Evolutionary conservation across 2,329 filamentous ascomycete genomes (phyloP), one percentile per base, ranked within the genome.

Genomic region (Paracoccidioides lutzii): DNA sequence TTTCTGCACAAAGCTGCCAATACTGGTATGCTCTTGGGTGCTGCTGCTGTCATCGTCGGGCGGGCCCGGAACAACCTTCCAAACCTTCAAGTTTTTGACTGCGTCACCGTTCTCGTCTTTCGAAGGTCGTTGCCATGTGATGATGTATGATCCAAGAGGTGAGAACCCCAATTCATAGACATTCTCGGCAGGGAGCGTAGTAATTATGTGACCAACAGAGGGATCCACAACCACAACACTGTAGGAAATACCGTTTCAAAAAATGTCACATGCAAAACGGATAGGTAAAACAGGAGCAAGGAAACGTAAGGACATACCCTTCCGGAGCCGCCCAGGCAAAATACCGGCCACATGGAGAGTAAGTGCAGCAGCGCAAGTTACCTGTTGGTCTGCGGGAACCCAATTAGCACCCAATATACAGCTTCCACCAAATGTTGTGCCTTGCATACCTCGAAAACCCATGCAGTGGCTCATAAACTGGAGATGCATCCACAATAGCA

Each of bases 151-250:
- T 59, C 93, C 93, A 55, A 84, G 79, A 4, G 91, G 93, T 32
- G 93, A 98, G 75, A 98, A 98, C 61, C 85, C 88, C 58, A 98
- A 77, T 71, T 98, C 93, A 75, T 88, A 95, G 61, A 97, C 90
- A 68, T 94, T 91, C 58, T 85, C 76, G 45, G 90, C 82, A 57
- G 85, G 80, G 52, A 98, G 80, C 40, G 80, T 84, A 60, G 89
- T 83, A 67, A 95, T 76, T 62, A 86, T 75, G 64, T 84, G 76
- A 65, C 90, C 91, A 62, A 77, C 79, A 46, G 85, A 86, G 60
- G 91, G 81, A 71, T 97, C 88, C 65, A 94, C 79, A 62, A 97
- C 84, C 63, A 80, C 84, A 67, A 98, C 90, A 68, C 83, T 85
- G 59, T 33, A 42, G 6, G 32, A 22, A 33, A 50, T n/a, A 55